Base-by-base conservation (phyloP, 2,329 filamentous ascomycete genomes). In the Cadophora malorum region DNA sequence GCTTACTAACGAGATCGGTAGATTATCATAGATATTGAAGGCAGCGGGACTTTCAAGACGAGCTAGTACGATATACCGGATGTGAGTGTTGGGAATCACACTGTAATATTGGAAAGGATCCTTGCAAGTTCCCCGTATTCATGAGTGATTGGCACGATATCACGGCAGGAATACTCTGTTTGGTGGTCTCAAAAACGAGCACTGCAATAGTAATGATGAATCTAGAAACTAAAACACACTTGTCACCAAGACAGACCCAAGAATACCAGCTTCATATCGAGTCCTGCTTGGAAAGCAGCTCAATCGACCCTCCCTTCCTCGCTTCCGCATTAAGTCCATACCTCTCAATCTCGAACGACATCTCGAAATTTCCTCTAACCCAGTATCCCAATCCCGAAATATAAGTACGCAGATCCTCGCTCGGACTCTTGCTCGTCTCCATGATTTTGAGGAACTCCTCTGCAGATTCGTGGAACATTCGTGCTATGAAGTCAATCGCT, bases 321-420 rank as follows among this genome's bases (percentile, higher is more conserved):
- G 52, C 52, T 16, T 55, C 52, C 23, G 10, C 23, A 25, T 31
- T 23, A 55, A 55, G 52, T 23, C 21, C 23, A 14, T 55, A 55
- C 23, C 52, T 55, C 52, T 55, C 52, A 31, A 55, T 55, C 52
- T 55, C 52, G 9, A 55, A 55, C 23, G 52, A 55, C 52, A 55
- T 55, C 52, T 55, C 52, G 28, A 55, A 55, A 31, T 55, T 55
- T 21, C 52, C 52, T 31, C 52, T 25, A 8, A 55, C 52, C 52
- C 52, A 55, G 23, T 31, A 28, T 21, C 23, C 52, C 52, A 55
- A 21, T 14, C 52, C 52, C 52, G 6, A 16, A 14, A 55, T 19
- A 31, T 55, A 55, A 23, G 23, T 31, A 31, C 23, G 19, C 23
- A 55, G 12, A 55, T 55, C 52, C 9, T 10, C 52, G 52, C 6